A percentile compares a stretch with the other conserved stretches of the same genome.
Conservation (phyloP, 108 stramenopile species). For the Nitzschia palea region DNA sequence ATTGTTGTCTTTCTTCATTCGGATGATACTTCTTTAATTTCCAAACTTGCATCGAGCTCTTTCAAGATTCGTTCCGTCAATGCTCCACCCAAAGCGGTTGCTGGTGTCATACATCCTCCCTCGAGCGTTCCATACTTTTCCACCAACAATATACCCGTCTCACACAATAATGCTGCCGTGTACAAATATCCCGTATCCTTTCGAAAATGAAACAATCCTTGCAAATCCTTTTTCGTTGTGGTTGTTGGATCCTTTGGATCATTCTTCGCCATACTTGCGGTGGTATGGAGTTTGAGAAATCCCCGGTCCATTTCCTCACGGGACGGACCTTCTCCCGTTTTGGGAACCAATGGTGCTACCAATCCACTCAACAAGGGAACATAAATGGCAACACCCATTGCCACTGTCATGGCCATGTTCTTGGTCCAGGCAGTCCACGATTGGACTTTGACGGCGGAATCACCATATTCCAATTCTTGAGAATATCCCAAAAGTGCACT, state of each 20-base stretch:
- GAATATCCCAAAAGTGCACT: conserved; percentile 33
- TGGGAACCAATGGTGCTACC: conserved; percentile 30
- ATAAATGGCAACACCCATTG: conserved; percentile 21
- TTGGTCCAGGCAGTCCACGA: conserved; percentile 12
- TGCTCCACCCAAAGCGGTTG: conserved; percentile 33
- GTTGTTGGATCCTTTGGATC: background rate
- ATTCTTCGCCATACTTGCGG: conserved; percentile 2
- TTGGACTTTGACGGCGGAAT: conserved; percentile 13
- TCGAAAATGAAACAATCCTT: conserved; percentile 26
- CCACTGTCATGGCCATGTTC: background rate
- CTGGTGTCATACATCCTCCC: conserved; percentile 36
- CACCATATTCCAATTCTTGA: conserved; percentile 28
- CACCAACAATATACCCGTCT: conserved; percentile 31
- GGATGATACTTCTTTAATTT: conserved; percentile 15
- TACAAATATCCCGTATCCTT: conserved; percentile 37
- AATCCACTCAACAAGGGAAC: conserved; percentile 21
- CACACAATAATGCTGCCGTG: conserved; percentile 32
- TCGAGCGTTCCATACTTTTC: conserved; percentile 12
- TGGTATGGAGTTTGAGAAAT: conserved; percentile 29
- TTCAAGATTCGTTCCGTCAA: conserved; percentile 35
- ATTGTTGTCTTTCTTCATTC: too few relatives aligned
- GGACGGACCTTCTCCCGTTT: conserved; percentile 34
- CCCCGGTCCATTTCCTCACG: conserved; percentile 37
- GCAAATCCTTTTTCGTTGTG: background rate
- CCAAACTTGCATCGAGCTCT: conserved; percentile 29